phyloP scores from a whole-genome alignment of 768 basidiomycete genomes.

The Gloeostereum incarnatum region DNA sequence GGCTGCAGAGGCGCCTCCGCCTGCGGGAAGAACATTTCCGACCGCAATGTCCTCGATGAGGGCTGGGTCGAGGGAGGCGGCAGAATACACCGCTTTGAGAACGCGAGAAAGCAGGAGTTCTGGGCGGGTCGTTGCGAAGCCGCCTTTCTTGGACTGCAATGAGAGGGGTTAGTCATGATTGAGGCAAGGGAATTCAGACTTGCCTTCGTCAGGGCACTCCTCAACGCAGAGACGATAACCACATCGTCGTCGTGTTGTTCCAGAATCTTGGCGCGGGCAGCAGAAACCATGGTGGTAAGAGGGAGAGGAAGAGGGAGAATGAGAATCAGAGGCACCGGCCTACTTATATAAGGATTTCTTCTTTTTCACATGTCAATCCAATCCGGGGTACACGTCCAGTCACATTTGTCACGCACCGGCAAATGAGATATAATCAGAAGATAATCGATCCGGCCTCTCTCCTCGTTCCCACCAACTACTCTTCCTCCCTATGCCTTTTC shows the following conservation, averaged over 20 bases:
- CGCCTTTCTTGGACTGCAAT: slow-evolving; percentile 68
- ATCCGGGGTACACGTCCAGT: no score
- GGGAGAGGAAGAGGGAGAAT: no score
- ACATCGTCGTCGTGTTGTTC: slow-evolving; percentile 78
- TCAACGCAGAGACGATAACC: slow-evolving; percentile 81
- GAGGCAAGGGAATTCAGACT: slow-evolving; percentile 8
- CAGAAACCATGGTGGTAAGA: slow-evolving; percentile 19
- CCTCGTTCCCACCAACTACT: no score
- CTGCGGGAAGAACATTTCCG: slow-evolving; percentile 84
- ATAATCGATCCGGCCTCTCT: no score
- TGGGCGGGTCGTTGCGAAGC: slow-evolving; percentile 84
- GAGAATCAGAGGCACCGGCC: no score
- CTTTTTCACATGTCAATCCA: no score
- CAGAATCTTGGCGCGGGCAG: slow-evolving; percentile 46
- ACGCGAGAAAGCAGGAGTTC: slow-evolving; percentile 75
- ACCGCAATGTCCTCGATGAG: slow-evolving; percentile 81
- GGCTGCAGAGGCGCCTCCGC: slow-evolving; percentile 72
- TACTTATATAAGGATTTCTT: no score
- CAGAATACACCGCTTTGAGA: slow-evolving; percentile 63
- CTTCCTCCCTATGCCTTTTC: no score
- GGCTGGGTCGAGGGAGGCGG: slow-evolving; percentile 62
- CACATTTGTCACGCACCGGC: no score
- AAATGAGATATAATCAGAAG: no score
- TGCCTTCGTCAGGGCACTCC: slow-evolving; percentile 91
- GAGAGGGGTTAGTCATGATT: slow-evolving; percentile 5